Evolutionary conservation across 1,284 basidiomycete genomes (phyloP).

Genomic region (Meira nashicola): DNA sequence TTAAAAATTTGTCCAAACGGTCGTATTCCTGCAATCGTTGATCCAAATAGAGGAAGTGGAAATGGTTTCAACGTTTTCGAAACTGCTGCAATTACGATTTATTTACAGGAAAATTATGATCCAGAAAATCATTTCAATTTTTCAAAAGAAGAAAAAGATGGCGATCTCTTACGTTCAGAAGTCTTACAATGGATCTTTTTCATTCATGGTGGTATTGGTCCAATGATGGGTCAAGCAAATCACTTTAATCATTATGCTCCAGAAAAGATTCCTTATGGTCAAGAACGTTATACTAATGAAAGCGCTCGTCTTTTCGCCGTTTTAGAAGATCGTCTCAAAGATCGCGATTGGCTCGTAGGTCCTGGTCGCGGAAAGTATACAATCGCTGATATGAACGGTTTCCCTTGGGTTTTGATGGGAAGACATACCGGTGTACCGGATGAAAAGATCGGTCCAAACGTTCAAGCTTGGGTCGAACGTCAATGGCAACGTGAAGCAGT

Average conservation of each 20-base stretch:
- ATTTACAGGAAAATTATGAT: constrained; percentile 41
- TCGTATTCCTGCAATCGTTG: constrained; percentile 35
- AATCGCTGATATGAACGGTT: constrained; percentile 33
- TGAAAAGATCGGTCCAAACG: neutral
- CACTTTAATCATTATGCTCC: constrained; percentile 33
- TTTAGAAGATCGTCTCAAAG: constrained; percentile 27
- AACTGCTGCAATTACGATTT: constrained; percentile 41
- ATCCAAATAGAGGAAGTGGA: constrained; percentile 28
- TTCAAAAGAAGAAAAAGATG: constrained; percentile 26
- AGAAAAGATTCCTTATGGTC: constrained; percentile 33
- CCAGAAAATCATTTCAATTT: constrained; percentile 31
- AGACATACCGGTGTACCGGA: neutral
- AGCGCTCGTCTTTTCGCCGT: constrained; percentile 31
- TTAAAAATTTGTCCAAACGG: constrained; percentile 47
- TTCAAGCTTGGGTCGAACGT: neutral
- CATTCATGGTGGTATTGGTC: constrained; percentile 20
- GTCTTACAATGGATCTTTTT: constrained; percentile 33
- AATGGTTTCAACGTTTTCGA: constrained; percentile 23
- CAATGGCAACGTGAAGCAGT: neutral
- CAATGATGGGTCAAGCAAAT: constrained; percentile 39
- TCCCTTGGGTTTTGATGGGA: constrained; percentile 22
- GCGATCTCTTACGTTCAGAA: constrained; percentile 26
- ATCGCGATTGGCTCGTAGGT: constrained; percentile 36
- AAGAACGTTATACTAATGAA: constrained; percentile 32
- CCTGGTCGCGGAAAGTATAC: constrained; percentile 36